Evolutionary conservation across 2,329 filamentous ascomycete genomes (phyloP).

Genomic region (Hypoxylon sp.): DNA sequence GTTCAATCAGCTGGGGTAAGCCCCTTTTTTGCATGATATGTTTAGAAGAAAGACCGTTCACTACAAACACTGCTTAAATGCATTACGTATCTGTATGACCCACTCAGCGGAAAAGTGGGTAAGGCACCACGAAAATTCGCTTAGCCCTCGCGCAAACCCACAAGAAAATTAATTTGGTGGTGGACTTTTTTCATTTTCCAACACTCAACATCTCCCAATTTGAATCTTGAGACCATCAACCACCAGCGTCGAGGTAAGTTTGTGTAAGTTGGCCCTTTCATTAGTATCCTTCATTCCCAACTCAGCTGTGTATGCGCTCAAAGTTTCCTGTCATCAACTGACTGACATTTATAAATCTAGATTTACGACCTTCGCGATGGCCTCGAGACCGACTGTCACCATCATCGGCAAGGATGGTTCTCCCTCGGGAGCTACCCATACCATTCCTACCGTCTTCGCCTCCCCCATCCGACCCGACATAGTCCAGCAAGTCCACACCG

Average conservation of each 20-base stretch:
- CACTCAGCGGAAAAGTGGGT: constrained; percentile 27
- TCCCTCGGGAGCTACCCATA: constrained; percentile 88
- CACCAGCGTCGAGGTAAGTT: constrained; percentile 52
- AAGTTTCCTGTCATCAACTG: constrained; percentile 31
- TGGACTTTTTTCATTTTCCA: constrained; percentile 41
- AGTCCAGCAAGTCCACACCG: constrained; percentile 98
- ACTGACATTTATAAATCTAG: constrained; percentile 40
- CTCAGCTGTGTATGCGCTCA: not conserved
- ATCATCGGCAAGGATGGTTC: constrained; percentile 97
- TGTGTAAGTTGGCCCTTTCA: constrained; percentile 15
- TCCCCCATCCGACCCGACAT: constrained; percentile 98
- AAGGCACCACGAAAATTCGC: constrained; percentile 38
- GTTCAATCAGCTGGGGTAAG: too few species aligned
- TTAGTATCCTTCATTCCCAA: constrained; percentile 7
- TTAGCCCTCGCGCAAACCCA: constrained; percentile 53
- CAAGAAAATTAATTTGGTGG: constrained; percentile 54
- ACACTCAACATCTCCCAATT: constrained; percentile 38
- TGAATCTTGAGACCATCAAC: constrained; percentile 47
- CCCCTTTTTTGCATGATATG: not conserved
- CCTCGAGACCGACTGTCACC: constrained; percentile 96
- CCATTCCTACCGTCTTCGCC: constrained; percentile 97
- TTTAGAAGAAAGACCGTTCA: not conserved
- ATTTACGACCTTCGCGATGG: constrained; percentile 74
- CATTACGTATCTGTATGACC: constrained; percentile 19
- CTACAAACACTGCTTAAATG: constrained; percentile 12